A percentile compares a stretch with the other conserved stretches of the same genome.
These are phyloP conservation scores for Yarrowia porcina DNA, from an alignment of 805 yeast species.

Conservation along the genomic window DNA sequence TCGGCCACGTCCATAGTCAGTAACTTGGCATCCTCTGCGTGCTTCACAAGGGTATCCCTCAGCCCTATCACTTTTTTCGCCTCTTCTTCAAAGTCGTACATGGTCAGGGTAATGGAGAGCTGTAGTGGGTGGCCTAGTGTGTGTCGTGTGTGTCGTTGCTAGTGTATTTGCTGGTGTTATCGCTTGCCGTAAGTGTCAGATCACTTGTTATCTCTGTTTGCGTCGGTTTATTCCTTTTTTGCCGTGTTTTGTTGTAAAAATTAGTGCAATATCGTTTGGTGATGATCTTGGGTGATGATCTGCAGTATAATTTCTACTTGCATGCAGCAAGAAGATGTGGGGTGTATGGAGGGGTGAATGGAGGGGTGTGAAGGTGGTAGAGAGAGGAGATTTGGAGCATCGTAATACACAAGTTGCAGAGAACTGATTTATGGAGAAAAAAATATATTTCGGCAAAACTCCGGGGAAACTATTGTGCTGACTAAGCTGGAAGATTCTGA, in stretches of 20 bases:
- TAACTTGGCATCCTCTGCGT: constrained; percentile 27
- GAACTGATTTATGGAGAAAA: too few relatives aligned
- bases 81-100: constrained; percentile 27
- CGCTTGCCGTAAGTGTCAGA: too few relatives aligned
- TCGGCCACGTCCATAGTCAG: constrained; percentile 17
- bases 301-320: neutral
- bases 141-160: neutral
- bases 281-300: neutral
- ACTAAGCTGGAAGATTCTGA: too few relatives aligned
- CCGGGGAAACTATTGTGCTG: too few relatives aligned
- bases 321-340: neutral
- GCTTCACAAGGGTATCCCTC: constrained; percentile 27
- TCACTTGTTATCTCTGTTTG: too few relatives aligned
- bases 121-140: too few relatives aligned
- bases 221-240: neutral
- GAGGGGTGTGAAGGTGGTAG: too few relatives aligned
- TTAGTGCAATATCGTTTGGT: too few relatives aligned
- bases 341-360: neutral
- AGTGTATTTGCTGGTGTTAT: too few relatives aligned
- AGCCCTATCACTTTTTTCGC: constrained; percentile 27
- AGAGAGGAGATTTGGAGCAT: neutral
- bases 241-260: neutral
- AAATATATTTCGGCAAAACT: too few relatives aligned
- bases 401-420: too few relatives aligned
- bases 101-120: too few relatives aligned